A percentile compares a stretch with the other conserved stretches of the same genome.
phyloP scores from a whole-genome alignment of 345 rosid species.

The Combretum micranthum region DNA sequence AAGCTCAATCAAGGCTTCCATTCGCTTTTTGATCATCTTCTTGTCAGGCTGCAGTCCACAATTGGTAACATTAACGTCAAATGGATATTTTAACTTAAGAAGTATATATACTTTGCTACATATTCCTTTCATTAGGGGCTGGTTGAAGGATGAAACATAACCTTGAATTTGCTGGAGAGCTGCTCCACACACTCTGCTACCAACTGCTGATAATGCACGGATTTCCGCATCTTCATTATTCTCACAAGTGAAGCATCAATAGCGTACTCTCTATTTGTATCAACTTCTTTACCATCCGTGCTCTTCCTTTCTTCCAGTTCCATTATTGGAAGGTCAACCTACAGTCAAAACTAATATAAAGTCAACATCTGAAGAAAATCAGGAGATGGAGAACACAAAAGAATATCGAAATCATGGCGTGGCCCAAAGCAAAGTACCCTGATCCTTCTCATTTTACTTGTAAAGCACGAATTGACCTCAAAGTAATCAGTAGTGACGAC shows the following conservation, averaged over 20 bases:
- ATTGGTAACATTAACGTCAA: neutral
- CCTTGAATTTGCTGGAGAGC: conserved; percentile 34
- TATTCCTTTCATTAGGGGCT: too few relatives aligned
- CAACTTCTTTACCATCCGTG: conserved; percentile 32
- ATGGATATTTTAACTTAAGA: neutral
- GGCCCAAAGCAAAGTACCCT: conserved; percentile 16
- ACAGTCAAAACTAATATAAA: neutral
- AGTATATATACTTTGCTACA: too few relatives aligned
- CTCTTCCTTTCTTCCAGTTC: conserved; percentile 32
- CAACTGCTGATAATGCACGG: conserved; percentile 32
- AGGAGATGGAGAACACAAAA: neutral
- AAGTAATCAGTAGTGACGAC: conserved; percentile 31
- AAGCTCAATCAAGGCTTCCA: conserved; percentile 30
- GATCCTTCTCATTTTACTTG: conserved; percentile 36
- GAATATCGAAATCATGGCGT: neutral
- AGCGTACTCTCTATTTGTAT: conserved; percentile 25
- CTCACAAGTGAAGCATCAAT: conserved; percentile 41
- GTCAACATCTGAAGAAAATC: neutral
- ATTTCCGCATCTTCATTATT: conserved; percentile 44
- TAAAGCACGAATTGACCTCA: conserved; percentile 29
- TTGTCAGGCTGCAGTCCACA: conserved; percentile 44
- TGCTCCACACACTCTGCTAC: conserved; percentile 31
- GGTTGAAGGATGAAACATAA: neutral
- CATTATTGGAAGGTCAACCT: conserved; percentile 33
- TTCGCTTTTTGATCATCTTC: conserved; percentile 31